Percentiles rank a stretch among this genome's conserved stretches.
These are phyloP conservation scores for Phytophthora melonis DNA, from an alignment of 352 stramenopile genomes.

Conservation along the genomic window DNA sequence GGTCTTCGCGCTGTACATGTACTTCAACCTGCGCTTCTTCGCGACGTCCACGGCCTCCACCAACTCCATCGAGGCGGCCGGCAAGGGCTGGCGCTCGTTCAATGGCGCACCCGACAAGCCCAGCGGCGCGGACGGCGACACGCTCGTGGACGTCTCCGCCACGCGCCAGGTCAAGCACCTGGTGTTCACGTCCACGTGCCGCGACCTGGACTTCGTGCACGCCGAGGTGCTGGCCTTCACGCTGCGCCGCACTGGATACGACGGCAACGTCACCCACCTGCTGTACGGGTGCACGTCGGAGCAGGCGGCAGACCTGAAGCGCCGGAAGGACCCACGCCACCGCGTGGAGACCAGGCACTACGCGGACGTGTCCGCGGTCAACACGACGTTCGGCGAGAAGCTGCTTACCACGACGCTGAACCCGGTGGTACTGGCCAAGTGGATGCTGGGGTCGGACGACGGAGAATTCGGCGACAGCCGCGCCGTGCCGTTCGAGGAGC, in stretches of 20 bases:
- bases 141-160: constrained; percentile 41
- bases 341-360: constrained; percentile 60
- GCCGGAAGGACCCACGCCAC: constrained; percentile 62
- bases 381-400: constrained; percentile 65
- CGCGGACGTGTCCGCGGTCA: constrained; percentile 35
- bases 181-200: constrained; percentile 82
- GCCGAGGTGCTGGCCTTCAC: constrained; percentile 78
- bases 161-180: constrained; percentile 70
- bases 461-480: constrained; percentile 27
- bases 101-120: constrained; percentile 19
- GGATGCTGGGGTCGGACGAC: constrained; percentile 49
- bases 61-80: constrained; percentile 37
- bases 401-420: constrained; percentile 74
- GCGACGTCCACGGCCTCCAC: constrained; percentile 38
- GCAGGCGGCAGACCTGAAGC: constrained; percentile 44
- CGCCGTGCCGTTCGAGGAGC: constrained; percentile 37
- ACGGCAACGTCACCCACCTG: constrained; percentile 70
- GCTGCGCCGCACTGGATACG: constrained; percentile 62
- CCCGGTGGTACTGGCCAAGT: constrained; percentile 59
- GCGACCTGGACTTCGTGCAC: constrained; percentile 69
- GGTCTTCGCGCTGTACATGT: constrained; percentile 66
- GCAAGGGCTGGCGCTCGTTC: constrained; percentile 31
- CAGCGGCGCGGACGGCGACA: constrained; percentile 28
- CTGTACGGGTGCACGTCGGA: constrained; percentile 73
- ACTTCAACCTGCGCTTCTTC: constrained; percentile 78